Conservation (phyloP, 2,329 filamentous ascomycete species). For the Gaeumannomyces tritici region DNA sequence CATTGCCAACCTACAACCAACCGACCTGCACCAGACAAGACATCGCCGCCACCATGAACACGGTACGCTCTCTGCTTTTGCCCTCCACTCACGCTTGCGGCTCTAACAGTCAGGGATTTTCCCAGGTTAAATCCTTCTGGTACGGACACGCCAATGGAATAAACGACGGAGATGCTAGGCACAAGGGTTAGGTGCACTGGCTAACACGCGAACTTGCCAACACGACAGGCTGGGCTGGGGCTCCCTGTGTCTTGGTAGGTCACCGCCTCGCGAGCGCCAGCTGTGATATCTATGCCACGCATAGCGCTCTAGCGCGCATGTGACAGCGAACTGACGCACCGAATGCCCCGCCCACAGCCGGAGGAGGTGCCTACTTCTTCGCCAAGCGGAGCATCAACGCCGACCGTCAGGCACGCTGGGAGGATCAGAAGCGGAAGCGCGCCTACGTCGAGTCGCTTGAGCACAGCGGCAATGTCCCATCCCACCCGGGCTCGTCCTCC, state of each 20-base stretch:
- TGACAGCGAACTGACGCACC: constrained; percentile 4
- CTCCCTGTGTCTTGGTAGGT: constrained; percentile 70
- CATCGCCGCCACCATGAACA: constrained; percentile 9
- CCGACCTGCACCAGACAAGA: neutral
- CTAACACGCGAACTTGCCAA: constrained; percentile 9
- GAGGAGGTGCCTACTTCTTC: constrained; percentile 88
- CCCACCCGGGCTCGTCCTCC: constrained; percentile 21
- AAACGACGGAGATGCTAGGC: neutral
- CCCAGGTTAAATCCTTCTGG: constrained; percentile 55
- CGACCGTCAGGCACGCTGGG: constrained; percentile 65
- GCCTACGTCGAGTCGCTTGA: constrained; percentile 47
- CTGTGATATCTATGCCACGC: neutral
- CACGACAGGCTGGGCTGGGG: constrained; percentile 77
- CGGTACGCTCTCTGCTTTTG: constrained; percentile 5
- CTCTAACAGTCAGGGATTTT: constrained; percentile 17
- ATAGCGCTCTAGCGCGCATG: neutral
- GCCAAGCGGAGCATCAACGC: constrained; percentile 92
- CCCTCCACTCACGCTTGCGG: constrained; percentile 15
- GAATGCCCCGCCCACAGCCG: constrained; percentile 42
- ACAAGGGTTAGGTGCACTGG: neutral
- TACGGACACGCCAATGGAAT: constrained; percentile 23
- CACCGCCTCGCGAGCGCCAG: neutral
- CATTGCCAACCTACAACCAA: neutral
- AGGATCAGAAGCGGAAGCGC: constrained; percentile 57
- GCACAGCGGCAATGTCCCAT: constrained; percentile 28